Conservation (phyloP, 2,329 filamentous ascomycete species). For the Beauveria medogensis region DNA sequence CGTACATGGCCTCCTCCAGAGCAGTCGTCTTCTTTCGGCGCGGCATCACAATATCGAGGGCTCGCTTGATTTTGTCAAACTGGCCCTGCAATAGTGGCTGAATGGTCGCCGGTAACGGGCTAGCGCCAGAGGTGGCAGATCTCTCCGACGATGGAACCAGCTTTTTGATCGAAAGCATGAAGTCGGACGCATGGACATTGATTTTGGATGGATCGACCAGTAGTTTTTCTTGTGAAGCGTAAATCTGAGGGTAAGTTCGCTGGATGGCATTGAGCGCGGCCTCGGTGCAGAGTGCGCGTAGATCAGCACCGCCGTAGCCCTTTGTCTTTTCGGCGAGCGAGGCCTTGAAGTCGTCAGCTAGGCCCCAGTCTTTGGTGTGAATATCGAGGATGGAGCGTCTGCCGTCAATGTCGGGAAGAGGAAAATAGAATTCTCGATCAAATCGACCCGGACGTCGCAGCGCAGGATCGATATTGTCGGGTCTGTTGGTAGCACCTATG, state of each 20-base stretch:
- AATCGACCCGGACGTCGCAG: constrained; percentile 88
- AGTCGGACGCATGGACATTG: constrained; percentile 82
- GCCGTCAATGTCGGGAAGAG: constrained; percentile 72
- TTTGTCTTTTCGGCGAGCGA: constrained; percentile 83
- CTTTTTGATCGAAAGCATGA: constrained; percentile 94
- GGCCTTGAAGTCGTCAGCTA: constrained; percentile 71
- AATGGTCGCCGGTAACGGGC: constrained; percentile 69
- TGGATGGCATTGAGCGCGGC: constrained; percentile 94
- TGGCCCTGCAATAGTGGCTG: constrained; percentile 74
- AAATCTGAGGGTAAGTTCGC: constrained; percentile 92
- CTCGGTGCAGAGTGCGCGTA: constrained; percentile 90
- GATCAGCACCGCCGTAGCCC: constrained; percentile 91
- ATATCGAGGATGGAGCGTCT: constrained; percentile 87
- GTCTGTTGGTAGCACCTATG: constrained; percentile 95
- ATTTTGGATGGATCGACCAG: constrained; percentile 81
- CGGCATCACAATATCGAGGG: constrained; percentile 71
- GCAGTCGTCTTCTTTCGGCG: constrained; percentile 81
- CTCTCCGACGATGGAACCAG: constrained; percentile 92
- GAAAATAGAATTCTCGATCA: constrained; percentile 97
- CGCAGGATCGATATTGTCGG: constrained; percentile 95
- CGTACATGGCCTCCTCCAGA: constrained; percentile 86
- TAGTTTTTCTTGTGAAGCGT: constrained; percentile 81
- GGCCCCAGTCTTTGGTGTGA: constrained; percentile 88
- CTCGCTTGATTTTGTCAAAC: constrained; percentile 57
- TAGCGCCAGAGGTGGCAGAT: constrained; percentile 75